Base-by-base conservation (phyloP, 2,329 filamentous ascomycete genomes). In the Aspergillus tamarii region DNA sequence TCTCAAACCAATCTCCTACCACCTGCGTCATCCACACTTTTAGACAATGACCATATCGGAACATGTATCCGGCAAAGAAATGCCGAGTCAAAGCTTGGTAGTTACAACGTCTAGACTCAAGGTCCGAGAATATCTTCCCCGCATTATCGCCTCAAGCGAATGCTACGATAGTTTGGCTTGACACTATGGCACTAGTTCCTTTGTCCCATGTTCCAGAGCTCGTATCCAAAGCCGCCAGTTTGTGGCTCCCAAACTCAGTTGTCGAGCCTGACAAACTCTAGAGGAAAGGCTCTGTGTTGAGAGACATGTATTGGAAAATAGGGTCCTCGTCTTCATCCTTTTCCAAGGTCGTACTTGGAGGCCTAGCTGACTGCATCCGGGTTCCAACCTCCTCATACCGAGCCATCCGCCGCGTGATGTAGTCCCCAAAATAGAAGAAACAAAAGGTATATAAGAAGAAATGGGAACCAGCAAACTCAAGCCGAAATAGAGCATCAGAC, bases 141-240 rank as follows among this genome's bases (percentile, higher is more conserved):
- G 45, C 45, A 50, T 30, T 32, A 52, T 52, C 23, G 45, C 16
- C 59, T 16, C 5, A 30, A 11, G 26, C 26, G 26, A 50, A 50
- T 30, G 26, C 46, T 21, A 26, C 19, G 23, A 43, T 16, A n/a
- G 41, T 26, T 55, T n/a, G 21, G 36, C 14, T 62, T 55, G 36
- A 30, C 46, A 56, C 19, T 28, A 21, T 53, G 46, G 39, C 21
- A 53, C 36, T 66, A 56, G 41, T 64, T 56, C 67, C 59, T 67
- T 50, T 50, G 61, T 50, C 46, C 23, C 50, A 21, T 67, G 66
- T 71, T 69, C 63, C 65, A 68, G 66, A 68, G 50, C 71, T 74
- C 72, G 72, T 74, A 73, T 74, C 71, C 64, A 39, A 59, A 43
- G 52, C 52, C 59, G 26, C 57, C 64, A 52, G 46, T 19, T 28